Base-by-base conservation (phyloP, 805 yeast species). In the Nakazawaea molendinolei region DNA sequence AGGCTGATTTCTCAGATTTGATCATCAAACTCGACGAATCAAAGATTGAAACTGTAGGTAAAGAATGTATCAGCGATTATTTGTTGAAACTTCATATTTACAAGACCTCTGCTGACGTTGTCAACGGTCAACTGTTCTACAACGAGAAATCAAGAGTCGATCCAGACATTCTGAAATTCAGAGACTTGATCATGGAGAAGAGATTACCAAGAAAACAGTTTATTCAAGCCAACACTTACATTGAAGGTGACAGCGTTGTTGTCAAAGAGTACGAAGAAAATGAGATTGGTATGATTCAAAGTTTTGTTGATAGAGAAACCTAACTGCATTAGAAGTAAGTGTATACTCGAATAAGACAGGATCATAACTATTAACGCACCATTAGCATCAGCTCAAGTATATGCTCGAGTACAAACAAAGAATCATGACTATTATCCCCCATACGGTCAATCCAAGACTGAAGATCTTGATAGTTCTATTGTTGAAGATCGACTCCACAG, bases 201-300 rank as follows among this genome's bases (percentile, higher is more conserved):
- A 83, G 85, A 59, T 66, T 80, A 47, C 95, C 96, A 43, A 74
- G 96, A 56, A 80, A 78, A 56, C 94, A 85, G 55, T 72, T 80
- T 46, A 76, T 86, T 39, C 96, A 86, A 59, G 85, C 87, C 19
- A 86, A 86, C 58, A 81, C 95, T 7, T 47, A 60, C 18, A 43
- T 74, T 30, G 68, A 57, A 5, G 66, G 58, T 7, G 55, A 53
- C 5, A 45, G 48, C 31, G 76, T 80, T 22, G 67, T 59, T 27
- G 65, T 86, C n/a, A 68, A 65, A 39, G 95, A 84, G 52, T 86
- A 86, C 49, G 79, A 74, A 19, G 90, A 83, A 52, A 67, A 78
- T 9, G 77, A 76, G 45, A 63, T 65, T 23, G 95, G 95, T 19
- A 70, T 86, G 82, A 81, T 86, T 50, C 73, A 79, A 57, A 79